phyloP scores from a whole-genome alignment of 73 alveolate genomes.

The Diophrys sp. region DNA sequence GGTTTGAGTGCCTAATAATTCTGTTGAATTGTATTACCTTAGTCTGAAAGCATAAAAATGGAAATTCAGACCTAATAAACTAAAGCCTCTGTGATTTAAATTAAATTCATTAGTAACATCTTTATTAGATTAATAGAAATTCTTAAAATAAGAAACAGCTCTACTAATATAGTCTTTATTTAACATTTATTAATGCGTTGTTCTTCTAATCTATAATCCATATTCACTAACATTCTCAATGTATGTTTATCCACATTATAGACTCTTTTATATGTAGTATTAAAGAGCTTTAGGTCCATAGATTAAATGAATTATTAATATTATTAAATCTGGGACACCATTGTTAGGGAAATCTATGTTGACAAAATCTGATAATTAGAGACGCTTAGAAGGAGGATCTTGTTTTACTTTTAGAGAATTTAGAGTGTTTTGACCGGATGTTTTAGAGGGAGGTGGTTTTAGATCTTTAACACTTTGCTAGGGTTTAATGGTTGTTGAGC shows the following conservation, averaged over 20 bases:
- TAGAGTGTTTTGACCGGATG: no score
- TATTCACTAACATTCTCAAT: background rate
- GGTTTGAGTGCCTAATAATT: no score
- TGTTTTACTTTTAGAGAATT: no score
- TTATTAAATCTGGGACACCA: background rate
- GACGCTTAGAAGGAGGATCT: no score
- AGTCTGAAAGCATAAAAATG: no score
- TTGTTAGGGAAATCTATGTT: background rate
- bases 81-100: no score
- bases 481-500: background rate
- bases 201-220: background rate
- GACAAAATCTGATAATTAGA: background rate
- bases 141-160: background rate
- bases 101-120: no score
- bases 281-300: background rate
- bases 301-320: background rate
- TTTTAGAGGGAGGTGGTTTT: background rate
- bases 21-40: no score
- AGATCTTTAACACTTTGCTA: background rate
- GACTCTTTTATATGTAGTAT: background rate
- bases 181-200: background rate
- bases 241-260: background rate
- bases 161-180: background rate
- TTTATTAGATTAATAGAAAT: no score
- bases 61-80: no score